Percentiles rank a stretch among this genome's conserved stretches.
Evolutionary conservation across 345 rosid species (phyloP).

Genomic region (Arabis hirsuta): DNA sequence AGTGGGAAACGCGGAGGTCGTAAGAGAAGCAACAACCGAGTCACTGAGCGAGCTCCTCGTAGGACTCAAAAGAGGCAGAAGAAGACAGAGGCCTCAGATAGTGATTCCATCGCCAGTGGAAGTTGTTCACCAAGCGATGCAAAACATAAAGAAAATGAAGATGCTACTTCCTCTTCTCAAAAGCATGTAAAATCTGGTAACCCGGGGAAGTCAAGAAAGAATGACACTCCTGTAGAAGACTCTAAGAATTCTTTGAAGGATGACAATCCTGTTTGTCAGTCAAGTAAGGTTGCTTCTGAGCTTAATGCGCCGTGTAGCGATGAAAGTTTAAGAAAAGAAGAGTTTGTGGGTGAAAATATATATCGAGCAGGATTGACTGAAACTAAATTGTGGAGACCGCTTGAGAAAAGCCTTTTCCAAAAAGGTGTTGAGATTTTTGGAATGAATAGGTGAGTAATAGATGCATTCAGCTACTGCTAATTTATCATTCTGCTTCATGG

Average conservation of each 20-base stretch:
- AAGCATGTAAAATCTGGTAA: conserved; percentile 64
- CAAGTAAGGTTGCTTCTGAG: conserved; percentile 51
- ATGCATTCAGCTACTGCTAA: conserved; percentile 16
- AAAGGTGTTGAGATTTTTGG: conserved; percentile 98
- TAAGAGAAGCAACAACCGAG: conserved; percentile 92
- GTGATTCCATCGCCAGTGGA: conserved; percentile 76
- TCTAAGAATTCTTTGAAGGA: conserved; percentile 47
- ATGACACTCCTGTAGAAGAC: conserved; percentile 48
- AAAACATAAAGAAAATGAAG: conserved; percentile 81
- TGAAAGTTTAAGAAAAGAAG: conserved; percentile 65
- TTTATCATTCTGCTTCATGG: not conserved
- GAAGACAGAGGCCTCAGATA: conserved; percentile 69
- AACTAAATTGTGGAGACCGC: conserved; percentile 74
- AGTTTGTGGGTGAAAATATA: conserved; percentile 64
- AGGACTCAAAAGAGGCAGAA: conserved; percentile 87
- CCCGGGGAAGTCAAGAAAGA: conserved; percentile 63
- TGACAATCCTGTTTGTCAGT: conserved; percentile 47
- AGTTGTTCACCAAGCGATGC: conserved; percentile 52
- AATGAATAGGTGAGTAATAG: conserved; percentile 71
- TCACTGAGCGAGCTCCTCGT: conserved; percentile 74
- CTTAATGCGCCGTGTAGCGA: conserved; percentile 53
- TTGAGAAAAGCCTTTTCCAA: conserved; percentile 87
- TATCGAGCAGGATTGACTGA: conserved; percentile 56
- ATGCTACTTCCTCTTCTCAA: conserved; percentile 73
- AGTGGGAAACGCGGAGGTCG: conserved; percentile 61